These are phyloP conservation scores for Chrysanthemum makinoi DNA, from an alignment of 129 eudicot genomes.

Conservation along the genomic window DNA sequence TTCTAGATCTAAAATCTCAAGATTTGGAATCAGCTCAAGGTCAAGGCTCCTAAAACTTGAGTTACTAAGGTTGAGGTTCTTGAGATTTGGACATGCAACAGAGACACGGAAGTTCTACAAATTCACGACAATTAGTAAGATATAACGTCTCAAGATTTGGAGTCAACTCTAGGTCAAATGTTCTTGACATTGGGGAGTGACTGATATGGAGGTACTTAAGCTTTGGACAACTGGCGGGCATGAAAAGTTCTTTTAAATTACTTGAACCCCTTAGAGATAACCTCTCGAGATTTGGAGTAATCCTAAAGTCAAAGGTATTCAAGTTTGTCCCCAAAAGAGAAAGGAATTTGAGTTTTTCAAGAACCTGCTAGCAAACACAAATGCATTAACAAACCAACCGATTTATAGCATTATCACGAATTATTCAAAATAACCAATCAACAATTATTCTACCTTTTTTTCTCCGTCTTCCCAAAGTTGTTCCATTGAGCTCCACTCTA, in stretches of 20 bases:
- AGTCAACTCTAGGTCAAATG: neutral
- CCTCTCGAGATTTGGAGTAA: slow-evolving; percentile 26
- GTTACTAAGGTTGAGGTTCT: neutral
- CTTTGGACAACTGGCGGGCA: neutral
- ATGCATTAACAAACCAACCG: neutral
- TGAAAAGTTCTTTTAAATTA: slow-evolving; percentile 19
- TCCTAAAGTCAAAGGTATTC: slow-evolving; percentile 19
- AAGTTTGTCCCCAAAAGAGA: neutral
- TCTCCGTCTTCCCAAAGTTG: slow-evolving; percentile 27
- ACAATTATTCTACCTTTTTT: slow-evolving; percentile 22
- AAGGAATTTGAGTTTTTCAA: slow-evolving; percentile 23
- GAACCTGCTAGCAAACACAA: slow-evolving; percentile 5
- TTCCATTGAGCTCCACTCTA: neutral
- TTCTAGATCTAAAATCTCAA: neutral
- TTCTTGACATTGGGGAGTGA: neutral
- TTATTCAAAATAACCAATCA: neutral
- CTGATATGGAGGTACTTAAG: slow-evolving; percentile 2
- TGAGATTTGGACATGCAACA: neutral
- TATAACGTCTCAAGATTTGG: neutral
- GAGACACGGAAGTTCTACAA: neutral
- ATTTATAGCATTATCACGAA: neutral
- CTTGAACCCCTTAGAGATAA: slow-evolving; percentile 7
- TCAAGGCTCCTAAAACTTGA: neutral
- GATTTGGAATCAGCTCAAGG: neutral
- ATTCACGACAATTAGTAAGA: neutral